Conservation (phyloP, 73 alveolate genomes). For the Tetrahymena thermophila region DNA sequence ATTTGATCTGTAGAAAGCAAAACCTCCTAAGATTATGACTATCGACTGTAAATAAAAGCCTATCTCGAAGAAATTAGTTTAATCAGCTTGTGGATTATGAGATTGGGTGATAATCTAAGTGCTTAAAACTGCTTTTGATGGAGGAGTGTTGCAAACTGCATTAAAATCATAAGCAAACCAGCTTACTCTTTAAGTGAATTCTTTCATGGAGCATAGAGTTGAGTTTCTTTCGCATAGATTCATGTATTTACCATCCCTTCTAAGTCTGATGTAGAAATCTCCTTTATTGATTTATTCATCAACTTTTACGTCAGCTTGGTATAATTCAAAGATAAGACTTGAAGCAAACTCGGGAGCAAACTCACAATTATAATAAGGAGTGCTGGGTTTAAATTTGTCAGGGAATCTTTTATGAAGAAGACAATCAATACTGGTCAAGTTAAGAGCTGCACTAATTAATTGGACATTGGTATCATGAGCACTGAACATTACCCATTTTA, state of each 20-base stretch:
- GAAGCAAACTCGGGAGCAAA: background rate
- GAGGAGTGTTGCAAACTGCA: background rate
- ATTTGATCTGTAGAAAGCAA: too few relatives aligned
- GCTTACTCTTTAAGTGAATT: background rate
- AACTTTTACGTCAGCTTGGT: background rate
- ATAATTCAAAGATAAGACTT: background rate
- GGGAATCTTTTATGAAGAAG: background rate
- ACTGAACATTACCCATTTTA: background rate
- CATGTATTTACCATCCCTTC: background rate
- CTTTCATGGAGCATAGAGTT: background rate
- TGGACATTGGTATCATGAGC: background rate
- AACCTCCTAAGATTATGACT: too few relatives aligned
- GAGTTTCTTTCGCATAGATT: background rate
- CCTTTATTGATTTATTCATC: background rate
- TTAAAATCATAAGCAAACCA: background rate
- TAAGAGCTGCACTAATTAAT: background rate
- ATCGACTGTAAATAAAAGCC: too few relatives aligned
- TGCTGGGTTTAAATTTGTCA: background rate
- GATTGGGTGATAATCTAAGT: too few relatives aligned
- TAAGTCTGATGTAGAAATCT: background rate
- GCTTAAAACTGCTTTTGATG: background rate
- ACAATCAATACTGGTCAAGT: background rate
- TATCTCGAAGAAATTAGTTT: too few relatives aligned
- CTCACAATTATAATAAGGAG: background rate
- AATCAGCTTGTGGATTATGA: too few relatives aligned